These are phyloP conservation scores for Globisporangium mamillatum DNA, from an alignment of 352 stramenopile species.

Conservation along the genomic window DNA sequence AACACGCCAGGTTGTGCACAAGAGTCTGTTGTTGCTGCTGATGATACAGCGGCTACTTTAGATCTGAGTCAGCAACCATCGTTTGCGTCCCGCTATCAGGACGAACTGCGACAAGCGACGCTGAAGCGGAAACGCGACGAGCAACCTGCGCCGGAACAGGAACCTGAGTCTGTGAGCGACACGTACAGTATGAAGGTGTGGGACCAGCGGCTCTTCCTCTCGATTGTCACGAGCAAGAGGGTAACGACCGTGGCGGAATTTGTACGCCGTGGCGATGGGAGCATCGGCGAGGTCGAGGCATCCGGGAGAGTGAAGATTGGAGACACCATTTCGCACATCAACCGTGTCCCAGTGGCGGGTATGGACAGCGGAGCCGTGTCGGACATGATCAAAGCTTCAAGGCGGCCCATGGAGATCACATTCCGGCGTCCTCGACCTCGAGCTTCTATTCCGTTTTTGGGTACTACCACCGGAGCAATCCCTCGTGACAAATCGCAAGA, in stretches of 20 bases:
- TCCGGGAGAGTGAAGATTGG: slow-evolving; percentile 43
- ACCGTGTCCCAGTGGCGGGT: slow-evolving; percentile 45
- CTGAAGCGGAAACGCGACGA: slow-evolving; percentile 49
- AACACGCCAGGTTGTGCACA: neutral
- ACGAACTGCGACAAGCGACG: slow-evolving; percentile 24
- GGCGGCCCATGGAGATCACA: slow-evolving; percentile 43
- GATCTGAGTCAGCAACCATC: neutral
- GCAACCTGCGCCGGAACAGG: neutral
- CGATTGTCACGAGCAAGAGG: slow-evolving; percentile 53
- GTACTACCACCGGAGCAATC: neutral
- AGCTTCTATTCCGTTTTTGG: neutral
- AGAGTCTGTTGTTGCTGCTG: neutral
- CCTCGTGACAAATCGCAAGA: neutral
- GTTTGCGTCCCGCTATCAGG: slow-evolving; percentile 19
- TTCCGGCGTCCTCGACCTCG: slow-evolving; percentile 20
- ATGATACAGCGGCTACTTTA: neutral
- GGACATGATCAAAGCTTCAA: slow-evolving; percentile 29
- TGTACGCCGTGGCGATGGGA: slow-evolving; percentile 39
- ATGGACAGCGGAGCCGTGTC: slow-evolving; percentile 15
- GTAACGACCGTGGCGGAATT: slow-evolving; percentile 58
- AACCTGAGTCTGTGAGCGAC: neutral
- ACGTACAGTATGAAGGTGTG: slow-evolving; percentile 42
- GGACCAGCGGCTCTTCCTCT: slow-evolving; percentile 61
- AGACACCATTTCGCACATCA: slow-evolving; percentile 58
- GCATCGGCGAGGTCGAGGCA: slow-evolving; percentile 55